A percentile compares a stretch with the other conserved stretches of the same genome.
phyloP scores from a whole-genome alignment of 2,329 filamentous ascomycete genomes.

The Nemania diffusa region DNA sequence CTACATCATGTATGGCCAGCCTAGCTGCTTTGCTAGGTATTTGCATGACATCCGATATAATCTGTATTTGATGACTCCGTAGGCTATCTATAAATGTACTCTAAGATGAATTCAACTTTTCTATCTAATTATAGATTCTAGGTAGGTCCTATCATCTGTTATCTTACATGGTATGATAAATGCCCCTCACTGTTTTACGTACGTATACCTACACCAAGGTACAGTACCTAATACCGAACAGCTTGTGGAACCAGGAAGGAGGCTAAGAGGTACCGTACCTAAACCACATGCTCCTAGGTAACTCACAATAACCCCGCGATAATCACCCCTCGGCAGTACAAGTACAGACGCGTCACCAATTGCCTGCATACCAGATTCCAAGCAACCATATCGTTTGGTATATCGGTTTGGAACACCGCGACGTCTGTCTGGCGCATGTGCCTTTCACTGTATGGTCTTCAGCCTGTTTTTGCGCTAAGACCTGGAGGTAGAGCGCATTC shows the following conservation, averaged over 20 bases:
- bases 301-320: constrained; percentile 27
- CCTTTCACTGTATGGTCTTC: background rate
- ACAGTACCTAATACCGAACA: background rate
- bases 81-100: too few species aligned
- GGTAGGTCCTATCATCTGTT: too few species aligned
- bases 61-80: too few species aligned
- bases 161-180: background rate
- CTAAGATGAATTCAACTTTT: too few species aligned
- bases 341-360: constrained; percentile 25
- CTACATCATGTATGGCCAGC: background rate
- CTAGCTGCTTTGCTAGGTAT: background rate
- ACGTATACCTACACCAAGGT: too few species aligned
- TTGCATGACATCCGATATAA: too few species aligned
- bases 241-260: constrained; percentile 2
- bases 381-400: background rate
- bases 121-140: too few species aligned
- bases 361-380: constrained; percentile 6
- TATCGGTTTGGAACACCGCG: constrained; percentile 13
- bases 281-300: background rate
- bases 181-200: background rate
- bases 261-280: background rate
- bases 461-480: background rate
- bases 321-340: constrained; percentile 23
- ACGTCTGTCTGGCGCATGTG: background rate
- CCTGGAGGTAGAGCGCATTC: background rate